phyloP scores from a whole-genome alignment of 148 eudicot genomes.

The Tetragonia tetragonoides region DNA sequence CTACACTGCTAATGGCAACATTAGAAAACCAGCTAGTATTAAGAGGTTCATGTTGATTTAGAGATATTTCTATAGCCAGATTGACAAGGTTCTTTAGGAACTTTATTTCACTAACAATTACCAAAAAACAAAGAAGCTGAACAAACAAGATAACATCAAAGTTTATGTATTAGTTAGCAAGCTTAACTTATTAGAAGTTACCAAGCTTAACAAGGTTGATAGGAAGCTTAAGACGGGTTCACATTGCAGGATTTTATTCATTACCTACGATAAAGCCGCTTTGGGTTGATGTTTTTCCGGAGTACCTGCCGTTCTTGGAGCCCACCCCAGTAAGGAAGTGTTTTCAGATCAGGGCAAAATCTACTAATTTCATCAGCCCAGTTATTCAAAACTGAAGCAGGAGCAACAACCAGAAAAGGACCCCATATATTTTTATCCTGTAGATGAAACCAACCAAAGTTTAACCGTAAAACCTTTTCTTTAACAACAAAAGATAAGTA shows the following conservation, averaged over 20 bases:
- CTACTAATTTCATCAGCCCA: constrained; percentile 99
- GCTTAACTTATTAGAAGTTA: background rate
- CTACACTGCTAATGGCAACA: background rate
- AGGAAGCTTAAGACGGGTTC: background rate
- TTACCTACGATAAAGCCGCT: constrained; percentile 97
- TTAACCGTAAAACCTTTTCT: constrained; percentile 4
- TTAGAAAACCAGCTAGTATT: background rate
- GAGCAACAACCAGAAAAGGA: constrained; percentile 96
- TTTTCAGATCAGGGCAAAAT: constrained; percentile 93
- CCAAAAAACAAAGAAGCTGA: background rate
- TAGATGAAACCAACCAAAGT: constrained; percentile 27
- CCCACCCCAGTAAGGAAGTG: constrained; percentile 99
- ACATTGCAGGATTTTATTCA: constrained; percentile 4
- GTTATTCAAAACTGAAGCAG: constrained; percentile 95
- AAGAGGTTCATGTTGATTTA: background rate
- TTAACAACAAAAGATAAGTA: constrained; percentile 2
- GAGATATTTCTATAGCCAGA: background rate
- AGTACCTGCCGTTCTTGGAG: constrained; percentile 83
- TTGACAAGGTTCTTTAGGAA: background rate
- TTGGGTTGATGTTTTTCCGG: constrained; percentile 87
- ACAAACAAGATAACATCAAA: background rate
- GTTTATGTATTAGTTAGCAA: no score
- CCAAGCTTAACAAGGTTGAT: background rate
- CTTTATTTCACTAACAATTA: no score
- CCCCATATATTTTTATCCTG: constrained; percentile 99